Evolutionary conservation across 371 early-diverging fungal genomes (phyloP).

Genomic region (Smittium culicis): DNA sequence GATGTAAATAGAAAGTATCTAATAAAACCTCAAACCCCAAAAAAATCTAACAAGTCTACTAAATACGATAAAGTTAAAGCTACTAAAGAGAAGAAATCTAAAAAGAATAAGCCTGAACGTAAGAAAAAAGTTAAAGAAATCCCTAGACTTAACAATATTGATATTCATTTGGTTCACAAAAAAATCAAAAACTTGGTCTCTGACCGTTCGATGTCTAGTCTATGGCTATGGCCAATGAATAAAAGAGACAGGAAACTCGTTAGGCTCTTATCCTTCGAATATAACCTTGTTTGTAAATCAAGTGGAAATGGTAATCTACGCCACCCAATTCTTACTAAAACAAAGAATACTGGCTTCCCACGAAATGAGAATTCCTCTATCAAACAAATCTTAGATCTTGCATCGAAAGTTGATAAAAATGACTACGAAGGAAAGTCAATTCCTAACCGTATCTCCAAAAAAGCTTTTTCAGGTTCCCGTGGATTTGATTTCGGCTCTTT

Average conservation of each 20-base stretch:
- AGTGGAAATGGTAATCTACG: slow-evolving; percentile 18
- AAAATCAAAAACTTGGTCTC: not conserved
- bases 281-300: slow-evolving; percentile 26
- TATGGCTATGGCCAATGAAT: slow-evolving; percentile 33
- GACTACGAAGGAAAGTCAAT: not conserved
- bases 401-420: not conserved
- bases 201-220: slow-evolving; percentile 13
- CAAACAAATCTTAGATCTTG: slow-evolving; percentile 7
- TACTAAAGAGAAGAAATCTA: not conserved
- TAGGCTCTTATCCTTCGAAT: slow-evolving; percentile 24
- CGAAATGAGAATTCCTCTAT: not conserved
- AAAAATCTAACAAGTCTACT: not conserved
- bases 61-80: not conserved
- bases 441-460: not conserved
- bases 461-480: not conserved
- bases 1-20: not conserved
- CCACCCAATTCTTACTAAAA: slow-evolving; percentile 21
- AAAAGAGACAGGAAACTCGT: slow-evolving; percentile 27
- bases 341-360: slow-evolving; percentile 18
- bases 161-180: slow-evolving; percentile 7
- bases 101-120: not conserved
- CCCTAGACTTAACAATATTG: not conserved
- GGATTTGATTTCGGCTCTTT: slow-evolving; percentile 1
- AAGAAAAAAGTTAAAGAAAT: not conserved
- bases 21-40: not conserved